Evolutionary conservation across 805 yeast species (phyloP), one percentile per base, ranked within the genome.

Genomic region (Cyberlindnera misumaiensis): DNA sequence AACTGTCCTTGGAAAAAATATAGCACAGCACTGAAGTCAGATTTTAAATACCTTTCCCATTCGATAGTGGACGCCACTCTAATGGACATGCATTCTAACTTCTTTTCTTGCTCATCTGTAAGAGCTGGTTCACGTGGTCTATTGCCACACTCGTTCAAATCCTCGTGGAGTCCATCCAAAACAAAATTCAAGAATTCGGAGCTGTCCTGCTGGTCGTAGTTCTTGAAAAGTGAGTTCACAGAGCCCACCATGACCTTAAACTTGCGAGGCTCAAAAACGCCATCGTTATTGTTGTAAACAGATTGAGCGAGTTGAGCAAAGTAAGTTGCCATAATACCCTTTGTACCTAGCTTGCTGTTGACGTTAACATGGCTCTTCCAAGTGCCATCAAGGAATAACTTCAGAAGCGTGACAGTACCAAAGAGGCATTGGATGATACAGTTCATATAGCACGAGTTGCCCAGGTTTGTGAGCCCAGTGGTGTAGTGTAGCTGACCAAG

Each of bases 381-480:
- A 1, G 75, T 60, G 11, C 77, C 78, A 45, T 70, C 61, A 32
- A 80, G 63, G 51, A 89, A 83, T 40, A 83, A 75, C 33, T 64
- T 67, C 3, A 80, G 69, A 20, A 89, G 61, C 42, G 76, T 78
- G 1, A 77, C 76, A 0, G 90, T 78, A 1, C 90, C 89, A 4
- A 80, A 69, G 27, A 90, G 57, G 58, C 96, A 86, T 61, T 89
- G 97, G n/a, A 89, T 59, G 3, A 83, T 70, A 48, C 95, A 83
- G 60, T 89, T 89, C 88, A 89, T 83, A 59, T 89, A 89, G 58
- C 97, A 89, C 0, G 95, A 83, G 52, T 90, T 90, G 3, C 96
- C 96, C 44, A 89, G 64, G 56, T 89, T 89, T 11, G 70, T 66
- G 5, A 89, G 65, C 0, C 97, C 97, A 0, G 88, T 77, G 14